Base-by-base conservation (phyloP, 768 basidiomycete species). In the Cantharellus cinnabarinus region DNA sequence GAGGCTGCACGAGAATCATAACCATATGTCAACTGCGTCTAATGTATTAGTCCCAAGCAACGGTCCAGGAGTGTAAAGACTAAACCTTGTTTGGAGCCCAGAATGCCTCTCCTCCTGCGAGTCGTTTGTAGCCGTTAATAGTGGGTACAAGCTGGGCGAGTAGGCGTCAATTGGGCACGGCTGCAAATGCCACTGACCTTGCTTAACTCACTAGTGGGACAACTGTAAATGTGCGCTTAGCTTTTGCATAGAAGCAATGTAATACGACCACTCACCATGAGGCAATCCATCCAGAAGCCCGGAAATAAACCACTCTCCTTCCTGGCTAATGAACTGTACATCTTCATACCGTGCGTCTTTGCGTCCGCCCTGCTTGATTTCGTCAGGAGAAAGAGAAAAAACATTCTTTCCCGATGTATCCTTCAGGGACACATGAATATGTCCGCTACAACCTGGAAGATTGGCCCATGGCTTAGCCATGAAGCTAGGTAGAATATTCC, bases 401-500 rank as follows among this genome's bases (percentile, higher is more conserved):
- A 86, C 66, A 67, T 91, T 98, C 61, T 69, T 75, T 2, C 89
- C 91, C 14, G 74, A 66, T 41, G 64, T 62, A 63, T 88, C 78
- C 56, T 82, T 77, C 41, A 99, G 70, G 0, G 89, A 94, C 56
- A 97, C 87, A 66, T 99, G 95, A 2, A 87, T 83, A 69, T 99
- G 95, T 42, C 94, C 95, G 63, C 89, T 91, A 68, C 89, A 93
- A 2, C 95, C 95, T 41, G 95, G 93, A 63, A 97, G 78, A 86
- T 66, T 89, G 82, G 40, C 82, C 86, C 89, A 95, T 35, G 93
- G 93, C 66, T 97, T 97, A 0, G 93, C 91, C 94, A 97, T 98
- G 71, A 99, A 99, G 61, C 89, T 94, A 1, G 95, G 94, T 42
- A 89, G 78, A 59, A 99, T 75, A 4, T 85, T 86, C 63, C 85